Conservation (phyloP, 2,329 filamentous ascomycete species). For the Pseudogymnoascus destructans region DNA sequence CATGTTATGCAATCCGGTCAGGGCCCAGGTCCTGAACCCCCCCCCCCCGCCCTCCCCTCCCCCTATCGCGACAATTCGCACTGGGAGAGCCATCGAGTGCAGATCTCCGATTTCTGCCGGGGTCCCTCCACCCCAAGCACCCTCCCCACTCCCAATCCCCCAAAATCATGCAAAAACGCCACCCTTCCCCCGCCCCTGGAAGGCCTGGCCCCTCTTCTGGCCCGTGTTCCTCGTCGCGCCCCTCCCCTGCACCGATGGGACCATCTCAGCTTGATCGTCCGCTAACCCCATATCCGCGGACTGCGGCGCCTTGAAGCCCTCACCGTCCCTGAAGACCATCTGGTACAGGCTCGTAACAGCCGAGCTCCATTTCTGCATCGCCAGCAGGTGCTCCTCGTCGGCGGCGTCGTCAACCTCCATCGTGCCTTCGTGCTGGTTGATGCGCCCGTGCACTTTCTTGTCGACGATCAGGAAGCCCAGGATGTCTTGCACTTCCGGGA, state of each 20-base stretch:
- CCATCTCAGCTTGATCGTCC: neutral
- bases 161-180: slow-evolving; percentile 1
- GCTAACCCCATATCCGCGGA: neutral
- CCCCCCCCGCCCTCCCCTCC: no score
- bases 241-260: neutral
- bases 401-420: slow-evolving; percentile 65
- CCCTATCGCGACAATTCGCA: neutral
- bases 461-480: slow-evolving; percentile 89
- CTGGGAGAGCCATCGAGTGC: neutral
- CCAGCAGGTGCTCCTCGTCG: slow-evolving; percentile 60
- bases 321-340: slow-evolving; percentile 63
- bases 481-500: slow-evolving; percentile 85
- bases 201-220: neutral
- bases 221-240: neutral
- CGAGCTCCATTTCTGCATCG: slow-evolving; percentile 58
- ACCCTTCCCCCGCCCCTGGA: neutral
- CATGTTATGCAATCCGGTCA: no score
- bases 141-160: neutral
- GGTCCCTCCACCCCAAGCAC: neutral
- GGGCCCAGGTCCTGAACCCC: neutral
- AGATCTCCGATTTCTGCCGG: neutral
- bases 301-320: slow-evolving; percentile 43
- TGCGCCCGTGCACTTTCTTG: slow-evolving; percentile 71
- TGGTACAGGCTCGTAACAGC: slow-evolving; percentile 58
- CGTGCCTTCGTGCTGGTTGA: slow-evolving; percentile 76